Conservation (phyloP, 2,329 filamentous ascomycete genomes). For the Monilinia laxa region DNA sequence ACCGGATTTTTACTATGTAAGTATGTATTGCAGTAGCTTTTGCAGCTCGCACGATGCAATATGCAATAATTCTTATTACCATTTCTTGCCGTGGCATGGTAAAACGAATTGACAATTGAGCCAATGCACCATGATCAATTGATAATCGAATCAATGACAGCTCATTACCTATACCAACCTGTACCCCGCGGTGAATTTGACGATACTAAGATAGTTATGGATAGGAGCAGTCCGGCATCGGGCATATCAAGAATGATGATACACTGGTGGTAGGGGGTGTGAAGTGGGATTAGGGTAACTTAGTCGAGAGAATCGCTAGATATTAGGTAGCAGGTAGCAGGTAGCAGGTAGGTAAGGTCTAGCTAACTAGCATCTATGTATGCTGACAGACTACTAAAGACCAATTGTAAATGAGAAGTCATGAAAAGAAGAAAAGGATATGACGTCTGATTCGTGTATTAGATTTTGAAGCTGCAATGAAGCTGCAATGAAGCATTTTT, state of each 20-base stretch:
- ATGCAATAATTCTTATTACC: too few species aligned
- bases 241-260: background rate
- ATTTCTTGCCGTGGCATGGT: background rate
- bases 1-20: background rate
- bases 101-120: background rate
- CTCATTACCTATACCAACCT: constrained; percentile 1
- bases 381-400: too few species aligned
- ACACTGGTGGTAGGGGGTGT: too few species aligned
- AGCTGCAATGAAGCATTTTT: too few species aligned
- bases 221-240: constrained; percentile 15
- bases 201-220: constrained; percentile 9
- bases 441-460: background rate
- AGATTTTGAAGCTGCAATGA: background rate
- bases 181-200: constrained; percentile 17
- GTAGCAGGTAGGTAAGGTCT: too few species aligned
- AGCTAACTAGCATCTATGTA: too few species aligned
- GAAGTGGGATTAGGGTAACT: background rate
- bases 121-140: constrained; percentile 11
- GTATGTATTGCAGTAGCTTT: background rate
- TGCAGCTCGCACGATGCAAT: constrained; percentile 11
- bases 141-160: constrained; percentile 15
- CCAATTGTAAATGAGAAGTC: background rate
- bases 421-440: background rate
- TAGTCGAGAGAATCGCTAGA: background rate
- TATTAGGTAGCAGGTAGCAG: too few species aligned